These are phyloP conservation scores for Dendrobium chrysotoxum DNA, from an alignment of 106 monocot species.

Conservation along the genomic window DNA sequence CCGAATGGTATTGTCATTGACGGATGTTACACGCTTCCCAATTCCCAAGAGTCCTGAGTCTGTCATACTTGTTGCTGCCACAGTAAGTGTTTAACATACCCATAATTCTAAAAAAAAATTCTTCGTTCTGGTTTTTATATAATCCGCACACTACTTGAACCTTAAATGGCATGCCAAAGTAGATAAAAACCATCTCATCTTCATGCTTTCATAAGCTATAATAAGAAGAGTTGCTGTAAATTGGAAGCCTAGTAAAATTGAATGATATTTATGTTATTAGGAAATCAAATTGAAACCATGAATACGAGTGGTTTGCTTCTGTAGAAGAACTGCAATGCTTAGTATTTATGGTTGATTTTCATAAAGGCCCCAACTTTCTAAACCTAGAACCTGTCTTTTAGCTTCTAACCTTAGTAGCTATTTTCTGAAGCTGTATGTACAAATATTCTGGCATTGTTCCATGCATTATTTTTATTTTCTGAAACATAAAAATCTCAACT, in stretches of 20 bases:
- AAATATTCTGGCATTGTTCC: neutral
- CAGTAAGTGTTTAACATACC: conserved; percentile 41
- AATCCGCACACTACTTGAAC: neutral
- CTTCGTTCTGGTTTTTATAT: neutral
- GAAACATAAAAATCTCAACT: neutral
- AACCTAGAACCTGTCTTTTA: neutral
- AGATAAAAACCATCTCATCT: neutral
- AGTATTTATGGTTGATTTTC: neutral
- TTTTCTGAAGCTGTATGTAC: neutral
- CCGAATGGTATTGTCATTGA: conserved; percentile 72
- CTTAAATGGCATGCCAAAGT: neutral
- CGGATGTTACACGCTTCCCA: conserved; percentile 94
- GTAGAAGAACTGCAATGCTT: neutral
- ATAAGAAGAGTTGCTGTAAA: neutral
- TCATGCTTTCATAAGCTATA: neutral
- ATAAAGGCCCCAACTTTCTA: neutral
- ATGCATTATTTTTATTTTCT: no score
- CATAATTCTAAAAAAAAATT: neutral
- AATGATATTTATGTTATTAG: neutral
- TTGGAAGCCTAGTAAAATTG: neutral
- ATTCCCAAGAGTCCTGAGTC: conserved; percentile 79
- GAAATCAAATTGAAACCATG: neutral
- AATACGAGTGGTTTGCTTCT: neutral
- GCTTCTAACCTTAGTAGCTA: neutral
- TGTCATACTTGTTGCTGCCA: conserved; percentile 92